These are phyloP conservation scores for Akebia trifoliata DNA, from an alignment of 164 flowering plant species.

Conservation along the genomic window DNA sequence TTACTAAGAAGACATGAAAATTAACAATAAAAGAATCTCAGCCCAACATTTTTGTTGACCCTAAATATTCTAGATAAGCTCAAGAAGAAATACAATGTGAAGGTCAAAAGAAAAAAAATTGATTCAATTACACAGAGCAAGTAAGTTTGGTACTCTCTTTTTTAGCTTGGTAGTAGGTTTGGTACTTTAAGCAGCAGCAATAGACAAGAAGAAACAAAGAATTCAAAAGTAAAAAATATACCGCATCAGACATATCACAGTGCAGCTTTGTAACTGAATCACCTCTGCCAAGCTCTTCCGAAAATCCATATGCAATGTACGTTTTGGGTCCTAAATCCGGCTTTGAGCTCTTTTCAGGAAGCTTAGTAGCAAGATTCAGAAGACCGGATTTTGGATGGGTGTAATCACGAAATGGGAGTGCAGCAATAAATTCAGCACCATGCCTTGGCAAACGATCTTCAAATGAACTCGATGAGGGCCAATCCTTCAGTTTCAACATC, in stretches of 20 bases:
- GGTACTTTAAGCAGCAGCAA: too few relatives aligned
- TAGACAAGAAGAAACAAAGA: not conserved
- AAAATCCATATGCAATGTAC: slow-evolving; percentile 68
- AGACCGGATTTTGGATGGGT: slow-evolving; percentile 63
- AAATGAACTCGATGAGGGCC: slow-evolving; percentile 70
- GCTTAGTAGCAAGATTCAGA: slow-evolving; percentile 67
- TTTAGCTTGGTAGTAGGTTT: too few relatives aligned
- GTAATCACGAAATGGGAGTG: slow-evolving; percentile 67
- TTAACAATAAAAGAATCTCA: not conserved
- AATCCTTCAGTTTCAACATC: slow-evolving; percentile 81
- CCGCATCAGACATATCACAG: slow-evolving; percentile 81
- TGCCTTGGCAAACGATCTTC: slow-evolving; percentile 78
- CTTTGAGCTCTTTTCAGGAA: slow-evolving; percentile 50
- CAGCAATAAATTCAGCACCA: slow-evolving; percentile 62
- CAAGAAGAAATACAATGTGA: not conserved
- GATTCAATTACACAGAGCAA: not conserved
- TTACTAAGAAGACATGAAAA: not conserved
- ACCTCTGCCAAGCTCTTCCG: slow-evolving; percentile 79
- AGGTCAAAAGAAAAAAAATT: not conserved
- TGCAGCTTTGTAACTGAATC: slow-evolving; percentile 81
- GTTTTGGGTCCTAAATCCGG: slow-evolving; percentile 86
- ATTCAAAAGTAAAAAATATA: slow-evolving; percentile 16
- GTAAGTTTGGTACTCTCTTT: too few relatives aligned
- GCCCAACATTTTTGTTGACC: not conserved
- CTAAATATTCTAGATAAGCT: not conserved